Base-by-base conservation (phyloP, 371 early-diverging fungal species). In the Zychaea mexicana region DNA sequence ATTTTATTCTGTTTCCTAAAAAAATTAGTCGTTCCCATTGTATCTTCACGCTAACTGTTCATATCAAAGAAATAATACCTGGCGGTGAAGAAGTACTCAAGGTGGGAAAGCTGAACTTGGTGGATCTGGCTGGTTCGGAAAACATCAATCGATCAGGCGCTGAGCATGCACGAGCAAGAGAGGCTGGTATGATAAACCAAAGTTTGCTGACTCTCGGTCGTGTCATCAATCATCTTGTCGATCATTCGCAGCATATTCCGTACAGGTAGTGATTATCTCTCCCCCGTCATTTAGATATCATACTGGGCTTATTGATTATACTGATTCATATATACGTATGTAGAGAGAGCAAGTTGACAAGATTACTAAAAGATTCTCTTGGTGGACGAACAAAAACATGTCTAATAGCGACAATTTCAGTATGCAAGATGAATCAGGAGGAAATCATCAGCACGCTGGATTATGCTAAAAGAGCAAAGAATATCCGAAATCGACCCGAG, bases 61-160 rank as follows among this genome's bases (percentile, higher is more conserved):
- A 92, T 64, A 91, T 92, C 38, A 90, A 90, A 62, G 94, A 95
- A 68, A 76, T 86, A 0, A 81, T 90, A 0, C 81, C 86, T 0
- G 90, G 89, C 26, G 95, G 95, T 8, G 92, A 94, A 66, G 94
- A 92, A 31, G 72, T 93, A 0, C 66, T 94, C 4, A 93, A 91
- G 73, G 87, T 92, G 17, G 98, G 99, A 38, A 95, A 95, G 61
- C 78, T 99, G 31, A 93, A 95, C 68, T 86, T 99, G 57, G 99
- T 99, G 2, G 99, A 99, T 78, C 69, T 99, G 56, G 99, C 99
- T 6, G 99, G 99, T 3, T 94, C 95, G 22, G 99, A 99, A 69
- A 94, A 97, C 71, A 90, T 97, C 59, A 87, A 88, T 7, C 87
- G 91, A 28, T 94, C 97, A 3, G 96, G 97, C 3, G 98, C 97